Base-by-base conservation (phyloP, 2,329 filamentous ascomycete genomes). In the Setomelanomma holmii region DNA sequence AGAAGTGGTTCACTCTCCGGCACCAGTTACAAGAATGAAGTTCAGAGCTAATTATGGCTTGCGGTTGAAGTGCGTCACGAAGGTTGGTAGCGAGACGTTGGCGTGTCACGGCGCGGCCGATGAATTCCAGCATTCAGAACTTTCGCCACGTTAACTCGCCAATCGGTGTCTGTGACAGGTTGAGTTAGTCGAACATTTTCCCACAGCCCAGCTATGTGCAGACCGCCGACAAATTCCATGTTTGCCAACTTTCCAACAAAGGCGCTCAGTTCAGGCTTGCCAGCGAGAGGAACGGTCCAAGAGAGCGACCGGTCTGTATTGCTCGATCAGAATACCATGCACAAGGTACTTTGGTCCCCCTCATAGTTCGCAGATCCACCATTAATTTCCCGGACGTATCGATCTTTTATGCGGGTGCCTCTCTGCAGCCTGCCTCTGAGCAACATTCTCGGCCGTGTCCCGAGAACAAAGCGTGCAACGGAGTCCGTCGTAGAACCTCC, bases 81-180 rank as follows among this genome's bases (percentile, higher is more conserved):
- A 53, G 14, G 36, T 51, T 41, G 67, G 69, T 73, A 72, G 61
- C 70, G 66, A 72, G 56, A 43, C 45, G 58, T 56, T 65, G 58
- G 63, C 56, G 64, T 71, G 51, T 63, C 62, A 68, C 67, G 60
- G 68, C 39, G 61, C 65, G 64, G 64, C 66, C 67, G 69, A 72
- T 67, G 55, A 55, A 58, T 63, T 64, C 64, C 59, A 51, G 40
- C 43, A 53, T 41, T 45, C 49, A 45, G 45, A 49, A 48, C 36
- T 43, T 35, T 38, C 55, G 27, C 47, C 20, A 45, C 34, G 49
- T 52, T 55, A 40, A 50, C 56, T 52, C 49, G 49, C 56, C 53
- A 59, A 58, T 55, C 55, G 45, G n/a, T n/a, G n/a, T n/a, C n/a
- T n/a, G n/a, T n/a, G n/a, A n/a, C n/a, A n/a, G n/a, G n/a, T n/a